Base-by-base conservation (phyloP, 2,329 filamentous ascomycete species). In the Passalora sequoiae region DNA sequence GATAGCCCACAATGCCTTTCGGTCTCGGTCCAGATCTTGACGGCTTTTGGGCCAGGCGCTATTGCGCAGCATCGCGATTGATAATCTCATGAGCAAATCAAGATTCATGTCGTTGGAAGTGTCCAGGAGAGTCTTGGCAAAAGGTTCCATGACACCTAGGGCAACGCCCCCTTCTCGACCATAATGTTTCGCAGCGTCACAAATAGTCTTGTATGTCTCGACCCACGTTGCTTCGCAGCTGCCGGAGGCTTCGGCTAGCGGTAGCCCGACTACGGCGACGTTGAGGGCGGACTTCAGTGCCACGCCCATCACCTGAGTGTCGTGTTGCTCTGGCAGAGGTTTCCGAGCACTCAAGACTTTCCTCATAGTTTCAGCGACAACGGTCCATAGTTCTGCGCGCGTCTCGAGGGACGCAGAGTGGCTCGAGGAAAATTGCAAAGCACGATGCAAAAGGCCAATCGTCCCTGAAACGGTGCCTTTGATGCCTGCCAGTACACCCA, bases 121-220 rank as follows among this genome's bases (percentile, higher is more conserved):
- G 16, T 57, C 47, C 4, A 38, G 30, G 17, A 56, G 13, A 1
- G 45, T 36, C 31, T 55, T 58, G 3, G 59, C 50, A 12, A 60
- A 42, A 8, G 59, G 60, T 38, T 94, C 87, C 28, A 89, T 70
- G 1, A 88, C 72, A 17, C 77, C 75, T 38, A 85, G 70, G 4
- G 81, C 77, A 29, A 82, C 73, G 4, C 80, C 82, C 12, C 77
- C 76, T 49, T 87, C 80, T 3, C 86, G 85, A 40, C 77, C 76
- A 50, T 87, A 80, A 9, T 73, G 67, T 13, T 71, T 74, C 5
- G 83, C 76, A 40, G 77, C 75, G 6, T 72, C 65, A 3, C 76
- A 62, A 25, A 43, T 48, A 51, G 24, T 48, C 38, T 47, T 47
- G 46, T 35, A 59, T n/a, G 50, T 64, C 61, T n/a, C 45, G 43